Evolutionary conservation across 1,284 basidiomycete genomes (phyloP).

Genomic region (Ustilago bromivora): DNA sequence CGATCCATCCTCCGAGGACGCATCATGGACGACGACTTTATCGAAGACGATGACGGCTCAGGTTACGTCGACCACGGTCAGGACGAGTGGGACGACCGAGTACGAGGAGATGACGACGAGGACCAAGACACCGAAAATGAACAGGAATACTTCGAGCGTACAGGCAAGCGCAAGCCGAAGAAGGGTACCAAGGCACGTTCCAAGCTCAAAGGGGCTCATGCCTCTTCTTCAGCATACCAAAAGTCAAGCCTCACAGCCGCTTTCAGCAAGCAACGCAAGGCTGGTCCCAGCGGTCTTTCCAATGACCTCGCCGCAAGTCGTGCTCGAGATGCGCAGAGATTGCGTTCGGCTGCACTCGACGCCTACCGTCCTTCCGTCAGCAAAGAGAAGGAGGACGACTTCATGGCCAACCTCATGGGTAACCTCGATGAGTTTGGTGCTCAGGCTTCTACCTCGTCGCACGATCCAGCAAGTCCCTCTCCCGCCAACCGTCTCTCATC

Average conservation of each 20-base stretch:
- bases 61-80: conserved; percentile 97
- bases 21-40: conserved; percentile 92
- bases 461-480: conserved; percentile 50
- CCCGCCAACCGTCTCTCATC: conserved; percentile 32
- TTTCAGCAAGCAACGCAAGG: conserved; percentile 45
- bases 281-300: conserved; percentile 12
- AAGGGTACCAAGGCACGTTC: conserved; percentile 52
- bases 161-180: conserved; percentile 66
- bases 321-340: conserved; percentile 37
- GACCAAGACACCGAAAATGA: conserved; percentile 69
- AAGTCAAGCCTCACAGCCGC: conserved; percentile 46
- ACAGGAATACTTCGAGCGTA: conserved; percentile 66
- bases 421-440: conserved; percentile 54
- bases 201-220: conserved; percentile 27
- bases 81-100: conserved; percentile 81
- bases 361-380: conserved; percentile 54
- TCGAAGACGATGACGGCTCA: conserved; percentile 85
- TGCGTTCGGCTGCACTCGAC: conserved; percentile 39
- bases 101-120: conserved; percentile 69
- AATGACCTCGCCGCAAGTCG: conserved; percentile 27
- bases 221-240: conserved; percentile 28
- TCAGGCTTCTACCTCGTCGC: conserved; percentile 35
- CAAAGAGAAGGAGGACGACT: conserved; percentile 67
- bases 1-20: conserved; percentile 84
- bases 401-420: conserved; percentile 66